A percentile compares a stretch with the other conserved stretches of the same genome.
Conservation (phyloP, 305 asterid species). For the Fraxinus sp. region DNA sequence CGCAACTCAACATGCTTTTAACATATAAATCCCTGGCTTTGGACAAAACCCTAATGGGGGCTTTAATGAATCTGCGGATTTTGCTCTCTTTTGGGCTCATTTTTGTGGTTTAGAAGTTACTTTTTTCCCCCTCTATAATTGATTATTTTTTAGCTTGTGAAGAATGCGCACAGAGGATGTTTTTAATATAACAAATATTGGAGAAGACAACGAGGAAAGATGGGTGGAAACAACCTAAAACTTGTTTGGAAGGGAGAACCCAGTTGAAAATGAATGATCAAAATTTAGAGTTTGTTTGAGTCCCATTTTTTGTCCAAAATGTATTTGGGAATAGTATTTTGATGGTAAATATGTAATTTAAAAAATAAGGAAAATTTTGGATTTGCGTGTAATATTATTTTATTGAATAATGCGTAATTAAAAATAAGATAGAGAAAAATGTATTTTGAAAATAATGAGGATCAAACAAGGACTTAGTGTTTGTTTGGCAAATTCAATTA, state of each 20-base stretch:
- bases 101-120: neutral
- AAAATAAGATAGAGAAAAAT: too few relatives aligned
- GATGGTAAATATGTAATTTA: too few relatives aligned
- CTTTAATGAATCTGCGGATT: conserved; percentile 36
- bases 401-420: too few relatives aligned
- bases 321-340: too few relatives aligned
- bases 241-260: neutral
- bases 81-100: conserved; percentile 32
- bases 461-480: too few relatives aligned
- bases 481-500: too few relatives aligned
- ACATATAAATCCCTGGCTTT: conserved; percentile 50
- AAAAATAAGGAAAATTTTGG: too few relatives aligned
- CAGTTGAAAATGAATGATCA: neutral
- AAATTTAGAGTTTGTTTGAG: too few relatives aligned
- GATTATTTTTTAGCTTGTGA: neutral
- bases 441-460: too few relatives aligned
- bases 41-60: conserved; percentile 35
- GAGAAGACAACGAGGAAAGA: neutral
- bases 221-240: neutral
- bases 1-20: conserved; percentile 34
- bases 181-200: neutral
- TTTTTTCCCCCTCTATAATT: neutral
- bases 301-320: too few relatives aligned
- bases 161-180: neutral
- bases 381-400: too few relatives aligned